A percentile compares a stretch with the other conserved stretches of the same genome.
These are phyloP conservation scores for Dictyostelium citrinum DNA, from an alignment of 78 protist species.

Conservation along the genomic window DNA sequence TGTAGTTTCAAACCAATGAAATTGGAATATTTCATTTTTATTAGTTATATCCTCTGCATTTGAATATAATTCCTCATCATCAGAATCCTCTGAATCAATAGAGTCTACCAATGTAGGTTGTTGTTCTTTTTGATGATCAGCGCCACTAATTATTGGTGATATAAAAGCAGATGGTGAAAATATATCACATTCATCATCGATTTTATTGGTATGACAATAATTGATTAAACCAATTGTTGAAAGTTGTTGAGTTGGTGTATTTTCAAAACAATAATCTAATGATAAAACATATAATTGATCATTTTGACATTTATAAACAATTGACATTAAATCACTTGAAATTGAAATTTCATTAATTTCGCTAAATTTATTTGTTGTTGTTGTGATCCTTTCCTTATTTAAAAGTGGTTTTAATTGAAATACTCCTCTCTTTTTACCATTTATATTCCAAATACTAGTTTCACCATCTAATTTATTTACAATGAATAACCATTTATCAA, in stretches of 20 bases:
- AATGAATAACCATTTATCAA: slow-evolving; percentile 62
- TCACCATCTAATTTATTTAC: slow-evolving; percentile 9
- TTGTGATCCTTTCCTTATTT: background rate
- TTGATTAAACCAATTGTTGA: background rate
- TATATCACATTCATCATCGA: background rate
- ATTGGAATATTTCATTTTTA: background rate
- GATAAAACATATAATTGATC: slow-evolving; percentile 11
- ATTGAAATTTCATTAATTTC: slow-evolving; percentile 36
- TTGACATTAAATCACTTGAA: slow-evolving; percentile 6
- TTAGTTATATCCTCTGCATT: slow-evolving; percentile 10
- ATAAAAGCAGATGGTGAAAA: background rate
- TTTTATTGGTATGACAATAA: background rate
- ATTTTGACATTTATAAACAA: background rate
- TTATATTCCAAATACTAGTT: slow-evolving; percentile 36
- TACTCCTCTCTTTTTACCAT: slow-evolving; percentile 52
- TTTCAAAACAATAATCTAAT: slow-evolving; percentile 36
- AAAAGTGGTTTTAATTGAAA: background rate
- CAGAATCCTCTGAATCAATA: background rate
- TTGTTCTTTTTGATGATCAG: background rate
- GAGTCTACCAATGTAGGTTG: background rate
- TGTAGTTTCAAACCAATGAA: slow-evolving; percentile 63
- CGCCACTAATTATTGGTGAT: background rate
- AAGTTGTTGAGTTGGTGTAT: background rate
- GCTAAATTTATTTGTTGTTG: background rate
- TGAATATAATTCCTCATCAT: background rate